Conservation (phyloP, 352 stramenopile genomes). For the Elongisporangium senticosum region DNA sequence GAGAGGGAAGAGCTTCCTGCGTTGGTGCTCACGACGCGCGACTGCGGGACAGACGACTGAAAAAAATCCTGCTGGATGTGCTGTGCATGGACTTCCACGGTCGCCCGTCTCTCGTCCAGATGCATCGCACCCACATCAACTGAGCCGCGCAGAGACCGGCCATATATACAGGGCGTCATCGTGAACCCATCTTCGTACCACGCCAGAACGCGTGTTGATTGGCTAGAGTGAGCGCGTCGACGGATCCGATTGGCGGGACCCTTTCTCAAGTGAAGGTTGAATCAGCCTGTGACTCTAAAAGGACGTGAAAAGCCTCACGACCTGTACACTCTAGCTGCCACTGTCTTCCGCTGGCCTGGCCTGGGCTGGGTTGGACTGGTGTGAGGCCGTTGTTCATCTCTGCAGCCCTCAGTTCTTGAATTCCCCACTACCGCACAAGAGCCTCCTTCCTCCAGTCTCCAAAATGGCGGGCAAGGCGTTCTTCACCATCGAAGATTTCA, state of each 20-base stretch:
- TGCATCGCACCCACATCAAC: neutral
- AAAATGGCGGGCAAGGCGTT: constrained; percentile 7
- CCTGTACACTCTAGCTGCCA: neutral
- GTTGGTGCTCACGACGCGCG: neutral
- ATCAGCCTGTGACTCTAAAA: neutral
- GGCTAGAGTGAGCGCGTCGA: neutral
- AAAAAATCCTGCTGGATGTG: neutral
- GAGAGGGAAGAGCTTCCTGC: neutral
- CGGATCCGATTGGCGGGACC: neutral
- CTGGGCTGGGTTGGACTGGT: neutral
- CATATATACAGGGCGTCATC: neutral
- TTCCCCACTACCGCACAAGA: neutral
- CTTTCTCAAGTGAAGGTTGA: neutral
- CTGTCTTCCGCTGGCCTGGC: neutral
- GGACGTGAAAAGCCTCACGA: neutral
- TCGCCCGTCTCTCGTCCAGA: neutral
- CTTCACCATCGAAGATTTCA: constrained; percentile 39
- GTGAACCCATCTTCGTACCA: neutral
- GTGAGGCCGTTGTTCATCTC: no score
- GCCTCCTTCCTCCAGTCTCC: neutral
- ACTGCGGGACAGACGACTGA: neutral
- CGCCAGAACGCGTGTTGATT: neutral
- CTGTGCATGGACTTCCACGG: neutral
- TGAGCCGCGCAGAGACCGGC: neutral
- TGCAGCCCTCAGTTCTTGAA: neutral